A percentile compares a stretch with the other conserved stretches of the same genome.
Conservation (phyloP, 192 early-diverging fungal species). For the Entomortierella parvispora region DNA sequence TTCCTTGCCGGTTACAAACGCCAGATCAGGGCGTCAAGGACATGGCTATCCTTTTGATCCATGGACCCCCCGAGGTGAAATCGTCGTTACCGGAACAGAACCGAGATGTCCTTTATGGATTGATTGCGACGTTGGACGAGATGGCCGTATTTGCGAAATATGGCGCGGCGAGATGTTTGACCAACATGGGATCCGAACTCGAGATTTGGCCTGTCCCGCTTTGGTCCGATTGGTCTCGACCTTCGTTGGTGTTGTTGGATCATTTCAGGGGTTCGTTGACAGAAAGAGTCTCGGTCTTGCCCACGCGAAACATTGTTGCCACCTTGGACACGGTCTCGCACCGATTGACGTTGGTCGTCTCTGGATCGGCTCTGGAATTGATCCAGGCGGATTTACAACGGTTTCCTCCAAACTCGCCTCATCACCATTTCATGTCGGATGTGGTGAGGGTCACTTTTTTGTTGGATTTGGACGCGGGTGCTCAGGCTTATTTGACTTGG, state of each 20-base stretch:
- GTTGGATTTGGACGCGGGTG: constrained; percentile 44
- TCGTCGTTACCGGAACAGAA: constrained; percentile 13
- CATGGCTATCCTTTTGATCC: constrained; percentile 27
- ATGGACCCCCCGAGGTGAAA: constrained; percentile 43
- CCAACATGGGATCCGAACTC: constrained; percentile 49
- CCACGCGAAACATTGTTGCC: constrained; percentile 46
- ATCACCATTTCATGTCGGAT: constrained; percentile 5
- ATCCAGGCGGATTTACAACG: constrained; percentile 29
- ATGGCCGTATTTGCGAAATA: constrained; percentile 42
- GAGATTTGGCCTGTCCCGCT: constrained; percentile 47
- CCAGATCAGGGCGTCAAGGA: constrained; percentile 24
- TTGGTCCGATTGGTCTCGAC: constrained; percentile 49
- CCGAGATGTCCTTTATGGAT: constrained; percentile 46
- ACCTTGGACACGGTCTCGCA: constrained; percentile 37
- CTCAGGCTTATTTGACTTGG: constrained; percentile 49
- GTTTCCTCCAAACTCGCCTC: constrained; percentile 30
- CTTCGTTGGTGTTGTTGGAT: constrained; percentile 16
- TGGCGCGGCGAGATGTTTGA: constrained; percentile 37
- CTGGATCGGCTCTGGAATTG: constrained; percentile 25
- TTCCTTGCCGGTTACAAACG: constrained; percentile 33
- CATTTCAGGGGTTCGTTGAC: constrained; percentile 39
- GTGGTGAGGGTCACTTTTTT: constrained; percentile 26
- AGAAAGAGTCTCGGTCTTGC: constrained; percentile 13
- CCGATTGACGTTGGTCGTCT: constrained; percentile 38
- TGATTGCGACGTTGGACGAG: constrained; percentile 42